Base-by-base conservation (phyloP, 2,329 filamentous ascomycete species). In the Neocatenulostroma microsporum region DNA sequence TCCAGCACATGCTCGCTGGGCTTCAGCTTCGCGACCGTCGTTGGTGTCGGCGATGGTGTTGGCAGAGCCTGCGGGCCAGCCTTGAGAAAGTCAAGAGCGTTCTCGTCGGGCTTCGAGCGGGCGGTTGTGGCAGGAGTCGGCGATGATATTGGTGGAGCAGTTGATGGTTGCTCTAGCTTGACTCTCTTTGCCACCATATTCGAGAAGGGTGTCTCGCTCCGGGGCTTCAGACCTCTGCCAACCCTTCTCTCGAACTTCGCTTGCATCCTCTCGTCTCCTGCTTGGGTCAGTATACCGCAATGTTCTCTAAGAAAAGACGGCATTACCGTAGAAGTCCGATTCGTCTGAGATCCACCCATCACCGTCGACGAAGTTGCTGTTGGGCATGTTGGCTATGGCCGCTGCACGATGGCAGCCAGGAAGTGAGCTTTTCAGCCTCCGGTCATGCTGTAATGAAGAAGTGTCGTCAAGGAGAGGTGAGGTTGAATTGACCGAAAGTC, bases 301-400 rank as follows among this genome's bases (percentile, higher is more conserved):
- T 2, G 17, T 11, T 14, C 18, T 14, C n/a, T n/a, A 24, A n/a
- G 11, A 15, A 19, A 21, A 18, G n/a, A 26, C 30, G 40, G n/a
- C n/a, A n/a, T n/a, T 56, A 68, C 65, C 66, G 39, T 63, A 63
- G 49, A 68, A 67, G 47, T 58, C 62, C 18, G 63, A 66, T 14
- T 68, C 66, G 40, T 67, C 64, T 3, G 49, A 54, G n/a, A 56
- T 44, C 31, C 35, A 48, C n/a, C 45, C 46, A 2, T 23, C 34
- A 15, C 35, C 41, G 17, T 45, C 39, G 3, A 41, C 35, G 9
- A 34, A 18, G 5, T 31, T 21, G 5, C 17, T 21, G 12, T 7
- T 13, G 34, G 28, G 21, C 34, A 37, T 37, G 3, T 26, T 28
- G 14, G 13, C 20, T n/a, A 24, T 30, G 8, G 13, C 21, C 32